phyloP scores from a whole-genome alignment of 2,329 filamentous ascomycete species.

The Colletotrichum destructivum region DNA sequence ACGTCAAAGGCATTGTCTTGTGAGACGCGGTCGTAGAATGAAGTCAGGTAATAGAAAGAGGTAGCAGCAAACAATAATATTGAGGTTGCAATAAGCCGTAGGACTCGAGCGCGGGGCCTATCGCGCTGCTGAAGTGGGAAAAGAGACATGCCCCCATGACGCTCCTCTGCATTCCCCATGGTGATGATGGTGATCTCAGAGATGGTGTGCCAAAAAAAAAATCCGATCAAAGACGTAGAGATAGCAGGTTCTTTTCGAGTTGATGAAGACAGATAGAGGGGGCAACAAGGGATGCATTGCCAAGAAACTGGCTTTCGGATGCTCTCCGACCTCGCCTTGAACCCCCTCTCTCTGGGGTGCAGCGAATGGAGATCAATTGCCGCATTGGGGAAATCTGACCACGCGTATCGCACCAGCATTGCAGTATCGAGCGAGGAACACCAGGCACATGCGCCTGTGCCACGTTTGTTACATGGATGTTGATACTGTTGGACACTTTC shows the following conservation, averaged over 20 bases:
- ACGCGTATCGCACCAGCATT: slow-evolving; percentile 20
- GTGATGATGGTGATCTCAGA: background rate
- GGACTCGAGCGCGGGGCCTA: background rate
- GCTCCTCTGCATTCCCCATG: slow-evolving; percentile 10
- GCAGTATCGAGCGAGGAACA: slow-evolving; percentile 1
- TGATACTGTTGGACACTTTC: slow-evolving; percentile 26
- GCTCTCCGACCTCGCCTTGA: slow-evolving; percentile 31
- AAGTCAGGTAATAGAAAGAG: slow-evolving; percentile 12
- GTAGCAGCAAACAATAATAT: slow-evolving; percentile 7
- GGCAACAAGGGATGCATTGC: background rate
- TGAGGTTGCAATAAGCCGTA: slow-evolving; percentile 15
- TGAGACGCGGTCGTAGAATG: background rate
- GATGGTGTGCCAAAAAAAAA: background rate
- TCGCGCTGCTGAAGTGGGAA: background rate
- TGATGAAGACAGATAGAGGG: background rate
- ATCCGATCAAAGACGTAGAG: background rate
- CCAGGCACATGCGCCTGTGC: background rate
- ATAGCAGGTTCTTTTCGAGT: too few relatives aligned
- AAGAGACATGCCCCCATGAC: background rate
- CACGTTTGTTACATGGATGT: slow-evolving; percentile 23
- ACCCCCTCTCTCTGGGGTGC: slow-evolving; percentile 28
- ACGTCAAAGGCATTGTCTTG: background rate
- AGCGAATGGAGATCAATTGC: slow-evolving; percentile 26
- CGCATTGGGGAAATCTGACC: slow-evolving; percentile 9
- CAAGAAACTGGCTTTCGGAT: slow-evolving; percentile 22